phyloP scores from a whole-genome alignment of 23 red algal genomes.

The Gracilaria gracilis region DNA sequence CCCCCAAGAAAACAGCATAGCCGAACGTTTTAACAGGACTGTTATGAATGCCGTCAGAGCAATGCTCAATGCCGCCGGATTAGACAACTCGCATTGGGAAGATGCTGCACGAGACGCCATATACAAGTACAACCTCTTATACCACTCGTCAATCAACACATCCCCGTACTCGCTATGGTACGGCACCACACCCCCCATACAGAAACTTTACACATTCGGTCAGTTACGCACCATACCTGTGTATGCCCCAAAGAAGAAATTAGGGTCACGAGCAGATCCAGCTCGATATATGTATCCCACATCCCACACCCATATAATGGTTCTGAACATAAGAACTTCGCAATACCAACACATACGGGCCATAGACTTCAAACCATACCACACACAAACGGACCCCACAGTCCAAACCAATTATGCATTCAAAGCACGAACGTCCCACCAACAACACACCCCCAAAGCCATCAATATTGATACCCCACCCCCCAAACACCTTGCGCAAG shows the following conservation, averaged over 20 bases:
- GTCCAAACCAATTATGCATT: too few species aligned
- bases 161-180: conserved; percentile 14
- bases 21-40: conserved; percentile 18
- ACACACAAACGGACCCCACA: too few species aligned
- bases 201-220: conserved; percentile 11
- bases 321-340: not conserved
- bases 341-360: too few species aligned
- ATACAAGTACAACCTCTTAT: conserved; percentile 38
- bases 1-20: conserved; percentile 29
- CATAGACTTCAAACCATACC: too few species aligned
- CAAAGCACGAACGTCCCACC: too few species aligned
- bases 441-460: too few species aligned
- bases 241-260: not conserved
- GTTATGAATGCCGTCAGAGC: conserved; percentile 4
- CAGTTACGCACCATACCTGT: conserved; percentile 3
- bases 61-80: not conserved
- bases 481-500: not conserved
- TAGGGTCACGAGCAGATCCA: not conserved
- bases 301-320: not conserved
- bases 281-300: not conserved
- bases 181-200: not conserved
- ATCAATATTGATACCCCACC: too few species aligned
- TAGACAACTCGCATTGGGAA: conserved; percentile 1
- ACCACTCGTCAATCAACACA: not conserved
- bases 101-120: not conserved